Evolutionary conservation across 2,329 filamentous ascomycete genomes (phyloP).

Genomic region (Colletotrichum euphorbiae): DNA sequence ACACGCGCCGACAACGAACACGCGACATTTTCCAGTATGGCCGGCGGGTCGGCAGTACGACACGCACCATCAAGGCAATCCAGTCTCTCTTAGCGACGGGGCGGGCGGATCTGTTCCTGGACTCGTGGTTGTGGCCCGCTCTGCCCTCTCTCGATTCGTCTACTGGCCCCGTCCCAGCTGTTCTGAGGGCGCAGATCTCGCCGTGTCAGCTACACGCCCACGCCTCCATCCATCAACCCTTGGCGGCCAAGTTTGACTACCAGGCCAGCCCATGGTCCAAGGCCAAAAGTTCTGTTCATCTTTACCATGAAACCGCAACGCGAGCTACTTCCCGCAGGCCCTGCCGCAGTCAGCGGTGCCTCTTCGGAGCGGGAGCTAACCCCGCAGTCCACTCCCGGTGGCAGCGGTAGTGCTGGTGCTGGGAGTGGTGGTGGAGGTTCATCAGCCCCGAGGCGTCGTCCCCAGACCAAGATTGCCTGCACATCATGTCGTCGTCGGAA

Average conservation of each 20-base stretch:
- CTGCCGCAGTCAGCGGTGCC: slow-evolving; percentile 27
- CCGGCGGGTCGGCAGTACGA: slow-evolving; percentile 38
- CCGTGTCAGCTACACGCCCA: slow-evolving; percentile 24
- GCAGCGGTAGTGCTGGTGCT: background rate
- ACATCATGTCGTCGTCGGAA: slow-evolving; percentile 38
- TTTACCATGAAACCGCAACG: slow-evolving; percentile 39
- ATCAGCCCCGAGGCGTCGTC: slow-evolving; percentile 28
- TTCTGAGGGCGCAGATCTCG: slow-evolving; percentile 21
- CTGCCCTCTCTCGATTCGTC: slow-evolving; percentile 37
- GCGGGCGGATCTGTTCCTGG: slow-evolving; percentile 29
- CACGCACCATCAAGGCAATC: slow-evolving; percentile 18
- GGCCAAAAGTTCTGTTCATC: background rate
- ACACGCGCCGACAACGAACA: background rate
- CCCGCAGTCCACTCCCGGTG: slow-evolving; percentile 29
- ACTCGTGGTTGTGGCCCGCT: slow-evolving; percentile 35
- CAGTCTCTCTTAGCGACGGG: slow-evolving; percentile 33
- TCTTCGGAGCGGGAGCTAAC: slow-evolving; percentile 30
- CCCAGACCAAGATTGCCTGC: slow-evolving; percentile 40
- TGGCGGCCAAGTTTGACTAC: slow-evolving; percentile 6
- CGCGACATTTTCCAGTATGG: slow-evolving; percentile 18
- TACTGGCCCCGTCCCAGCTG: slow-evolving; percentile 28
- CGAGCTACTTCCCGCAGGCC: slow-evolving; percentile 38
- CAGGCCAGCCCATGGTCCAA: slow-evolving; percentile 26
- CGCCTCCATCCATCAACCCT: slow-evolving; percentile 14
- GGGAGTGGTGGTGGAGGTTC: background rate